These are phyloP conservation scores for Suillus paluster DNA, from an alignment of 768 basidiomycete species.

Conservation along the genomic window DNA sequence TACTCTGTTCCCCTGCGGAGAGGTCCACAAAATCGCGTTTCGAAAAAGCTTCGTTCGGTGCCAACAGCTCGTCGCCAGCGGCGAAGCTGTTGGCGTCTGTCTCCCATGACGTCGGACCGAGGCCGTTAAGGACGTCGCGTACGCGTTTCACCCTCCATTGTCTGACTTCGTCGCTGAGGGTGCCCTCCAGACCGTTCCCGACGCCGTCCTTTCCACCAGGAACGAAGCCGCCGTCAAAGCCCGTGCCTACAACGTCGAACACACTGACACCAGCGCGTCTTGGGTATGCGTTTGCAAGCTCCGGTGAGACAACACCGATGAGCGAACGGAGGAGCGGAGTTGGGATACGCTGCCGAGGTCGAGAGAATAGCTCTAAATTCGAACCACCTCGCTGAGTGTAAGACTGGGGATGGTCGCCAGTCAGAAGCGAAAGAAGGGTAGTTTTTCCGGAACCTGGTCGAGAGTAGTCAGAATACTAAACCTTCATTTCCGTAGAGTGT, in stretches of 20 bases:
- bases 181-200: conserved; percentile 48
- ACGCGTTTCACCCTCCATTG: conserved; percentile 47
- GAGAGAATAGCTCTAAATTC: conserved; percentile 60
- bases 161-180: conserved; percentile 37
- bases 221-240: conserved; percentile 87
- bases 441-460: conserved; percentile 88
- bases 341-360: conserved; percentile 65
- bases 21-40: conserved; percentile 62
- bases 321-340: conserved; percentile 67
- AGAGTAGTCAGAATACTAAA: background rate
- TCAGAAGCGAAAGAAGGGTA: conserved; percentile 86
- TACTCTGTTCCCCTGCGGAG: conserved; percentile 73
- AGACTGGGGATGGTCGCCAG: conserved; percentile 95
- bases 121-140: conserved; percentile 61
- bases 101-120: conserved; percentile 64
- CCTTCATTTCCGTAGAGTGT: background rate
- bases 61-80: background rate
- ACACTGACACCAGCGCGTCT: conserved; percentile 67
- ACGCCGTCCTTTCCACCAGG: conserved; percentile 48
- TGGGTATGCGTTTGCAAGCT: conserved; percentile 91
- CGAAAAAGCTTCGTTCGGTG: conserved; percentile 48
- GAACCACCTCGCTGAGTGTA: conserved; percentile 64
- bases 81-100: conserved; percentile 1
- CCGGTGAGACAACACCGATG: conserved; percentile 86
- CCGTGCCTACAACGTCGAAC: conserved; percentile 83